These are phyloP conservation scores for Apophysomyces trapeziformis DNA, from an alignment of 371 early-diverging fungal species.

Conservation along the genomic window DNA sequence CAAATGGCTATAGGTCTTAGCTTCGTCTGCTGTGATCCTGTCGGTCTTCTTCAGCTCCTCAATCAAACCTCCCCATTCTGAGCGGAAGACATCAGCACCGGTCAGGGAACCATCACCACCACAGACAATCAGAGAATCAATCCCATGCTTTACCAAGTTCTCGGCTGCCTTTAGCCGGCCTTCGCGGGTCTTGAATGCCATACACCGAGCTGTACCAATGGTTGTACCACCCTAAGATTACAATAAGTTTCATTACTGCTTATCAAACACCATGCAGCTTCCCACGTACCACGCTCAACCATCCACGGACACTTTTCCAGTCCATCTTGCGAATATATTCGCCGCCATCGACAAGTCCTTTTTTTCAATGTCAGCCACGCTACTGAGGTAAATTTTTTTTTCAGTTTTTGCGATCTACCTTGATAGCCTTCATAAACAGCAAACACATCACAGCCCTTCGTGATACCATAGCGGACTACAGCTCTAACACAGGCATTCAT, in stretches of 20 bases:
- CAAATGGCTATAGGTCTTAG: constrained; percentile 61
- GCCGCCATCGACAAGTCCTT: constrained; percentile 94
- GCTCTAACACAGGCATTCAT: constrained; percentile 99
- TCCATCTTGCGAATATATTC: constrained; percentile 80
- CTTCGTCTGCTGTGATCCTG: constrained; percentile 63
- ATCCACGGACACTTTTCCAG: constrained; percentile 92
- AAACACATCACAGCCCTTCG: constrained; percentile 85
- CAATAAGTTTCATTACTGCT: neutral
- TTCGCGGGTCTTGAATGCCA: constrained; percentile 81
- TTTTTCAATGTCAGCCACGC: neutral
- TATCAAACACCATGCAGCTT: neutral
- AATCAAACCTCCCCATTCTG: constrained; percentile 91
- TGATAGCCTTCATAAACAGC: constrained; percentile 98
- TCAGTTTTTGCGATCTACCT: constrained; percentile 51
- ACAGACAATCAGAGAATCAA: constrained; percentile 95
- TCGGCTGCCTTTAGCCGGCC: constrained; percentile 87
- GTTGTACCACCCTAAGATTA: constrained; percentile 87
- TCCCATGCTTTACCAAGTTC: constrained; percentile 88
- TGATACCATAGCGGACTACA: constrained; percentile 91
- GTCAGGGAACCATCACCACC: constrained; percentile 98
- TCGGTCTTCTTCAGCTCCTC: constrained; percentile 69
- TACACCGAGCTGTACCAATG: constrained; percentile 94
- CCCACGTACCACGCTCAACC: constrained; percentile 66
- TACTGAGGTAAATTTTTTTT: constrained; percentile 4
- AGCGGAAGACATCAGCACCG: constrained; percentile 90